Conservation (phyloP, 768 basidiomycete genomes). For the Tulasnella calospora region DNA sequence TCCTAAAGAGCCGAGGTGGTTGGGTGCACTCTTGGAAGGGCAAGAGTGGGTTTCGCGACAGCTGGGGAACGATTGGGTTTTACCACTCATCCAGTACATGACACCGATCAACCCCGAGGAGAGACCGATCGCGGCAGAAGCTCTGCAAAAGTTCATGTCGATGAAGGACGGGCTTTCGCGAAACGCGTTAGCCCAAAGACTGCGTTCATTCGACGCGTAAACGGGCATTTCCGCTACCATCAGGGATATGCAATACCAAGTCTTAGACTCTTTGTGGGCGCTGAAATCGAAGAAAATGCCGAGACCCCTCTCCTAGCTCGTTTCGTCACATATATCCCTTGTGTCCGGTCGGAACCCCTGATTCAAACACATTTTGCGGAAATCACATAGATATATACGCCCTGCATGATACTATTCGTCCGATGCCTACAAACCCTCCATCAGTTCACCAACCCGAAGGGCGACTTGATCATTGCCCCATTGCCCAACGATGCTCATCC, state of each 20-base stretch:
- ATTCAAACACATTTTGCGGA: too few species aligned
- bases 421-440: slow-evolving; percentile 3
- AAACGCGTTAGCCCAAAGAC: not conserved
- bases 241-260: not conserved
- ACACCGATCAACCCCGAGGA: not conserved
- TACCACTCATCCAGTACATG: slow-evolving; percentile 17
- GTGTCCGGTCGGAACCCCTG: not conserved
- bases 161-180: not conserved
- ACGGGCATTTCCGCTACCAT: not conserved
- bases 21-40: slow-evolving; percentile 8
- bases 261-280: not conserved
- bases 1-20: slow-evolving; percentile 13
- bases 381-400: too few species aligned
- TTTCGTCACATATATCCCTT: too few species aligned
- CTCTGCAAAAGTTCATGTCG: not conserved
- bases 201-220: not conserved
- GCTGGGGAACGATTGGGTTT: not conserved
- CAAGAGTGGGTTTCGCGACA: not conserved
- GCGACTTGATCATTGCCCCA: slow-evolving; percentile 57
- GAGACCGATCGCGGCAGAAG: slow-evolving; percentile 15
- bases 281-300: not conserved
- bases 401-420: too few species aligned
- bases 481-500: slow-evolving; percentile 76
- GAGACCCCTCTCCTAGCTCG: too few species aligned
- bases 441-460: slow-evolving; percentile 29